Conservation (phyloP, 1,284 basidiomycete species). For the Sporisorium graminicola region DNA sequence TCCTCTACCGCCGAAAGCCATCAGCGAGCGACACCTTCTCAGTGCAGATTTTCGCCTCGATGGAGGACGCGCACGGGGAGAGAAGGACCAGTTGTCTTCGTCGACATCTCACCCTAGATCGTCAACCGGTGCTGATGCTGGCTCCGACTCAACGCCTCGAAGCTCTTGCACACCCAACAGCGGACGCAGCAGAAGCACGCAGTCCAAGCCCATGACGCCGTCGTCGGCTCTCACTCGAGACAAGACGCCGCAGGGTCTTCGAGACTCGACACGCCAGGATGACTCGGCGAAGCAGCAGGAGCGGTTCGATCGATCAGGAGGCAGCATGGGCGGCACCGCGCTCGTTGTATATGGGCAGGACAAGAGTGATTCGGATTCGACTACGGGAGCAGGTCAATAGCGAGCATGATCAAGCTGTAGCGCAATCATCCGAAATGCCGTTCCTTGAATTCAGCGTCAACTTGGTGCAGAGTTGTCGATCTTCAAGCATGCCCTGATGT, state of each 20-base stretch:
- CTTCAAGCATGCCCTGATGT: too few relatives aligned
- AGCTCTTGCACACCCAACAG: conserved; percentile 9
- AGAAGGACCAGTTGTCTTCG: neutral
- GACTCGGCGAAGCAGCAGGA: conserved; percentile 8
- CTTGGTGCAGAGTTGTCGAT: neutral
- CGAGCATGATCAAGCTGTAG: neutral
- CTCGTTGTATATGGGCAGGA: conserved; percentile 67
- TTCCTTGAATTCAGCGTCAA: neutral
- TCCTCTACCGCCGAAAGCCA: conserved; percentile 58
- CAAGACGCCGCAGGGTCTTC: conserved; percentile 32
- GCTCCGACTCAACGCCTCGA: conserved; percentile 15
- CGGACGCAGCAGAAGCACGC: conserved; percentile 25
- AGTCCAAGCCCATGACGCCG: conserved; percentile 37
- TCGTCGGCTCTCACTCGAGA: conserved; percentile 39
- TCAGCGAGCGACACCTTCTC: conserved; percentile 63
- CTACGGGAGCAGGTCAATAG: conserved; percentile 39
- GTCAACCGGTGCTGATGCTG: neutral
- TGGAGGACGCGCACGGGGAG: conserved; percentile 12
- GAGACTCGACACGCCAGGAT: conserved; percentile 10
- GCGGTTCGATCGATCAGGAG: conserved; percentile 16
- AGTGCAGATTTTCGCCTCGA: conserved; percentile 63
- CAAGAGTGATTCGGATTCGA: conserved; percentile 54
- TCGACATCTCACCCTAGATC: neutral
- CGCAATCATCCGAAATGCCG: neutral
- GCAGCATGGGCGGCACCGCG: conserved; percentile 46